Percentiles rank a stretch among this genome's conserved stretches.
Conservation (phyloP, 306 rosid species). For the Prunus davidiana region DNA sequence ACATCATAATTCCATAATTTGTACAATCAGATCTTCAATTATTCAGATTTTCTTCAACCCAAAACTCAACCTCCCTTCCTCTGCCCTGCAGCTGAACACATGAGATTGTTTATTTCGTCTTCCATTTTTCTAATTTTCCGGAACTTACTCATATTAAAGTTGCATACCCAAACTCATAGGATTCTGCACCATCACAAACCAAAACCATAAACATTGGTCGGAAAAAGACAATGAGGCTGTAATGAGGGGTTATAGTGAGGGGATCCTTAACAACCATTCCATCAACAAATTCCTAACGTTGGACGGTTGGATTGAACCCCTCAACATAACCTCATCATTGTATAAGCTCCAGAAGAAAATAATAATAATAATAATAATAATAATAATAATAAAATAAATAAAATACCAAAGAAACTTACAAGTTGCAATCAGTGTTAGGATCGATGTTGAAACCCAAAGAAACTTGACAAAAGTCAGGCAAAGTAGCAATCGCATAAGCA, state of each 20-base stretch:
- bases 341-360: too few species aligned
- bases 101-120: conserved; percentile 14
- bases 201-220: background rate
- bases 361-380: too few species aligned
- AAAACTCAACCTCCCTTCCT: background rate
- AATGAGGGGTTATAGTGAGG: too few species aligned
- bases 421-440: conserved; percentile 43
- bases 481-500: conserved; percentile 37
- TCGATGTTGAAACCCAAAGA: conserved; percentile 52
- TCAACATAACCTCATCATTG: too few species aligned
- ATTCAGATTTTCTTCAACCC: background rate
- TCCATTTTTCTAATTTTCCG: background rate
- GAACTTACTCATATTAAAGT: background rate
- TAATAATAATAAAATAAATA: too few species aligned
- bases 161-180: background rate
- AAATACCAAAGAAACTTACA: conserved; percentile 1
- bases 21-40: background rate
- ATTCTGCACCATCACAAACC: conserved; percentile 21
- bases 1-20: background rate
- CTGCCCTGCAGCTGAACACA: background rate
- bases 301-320: too few species aligned
- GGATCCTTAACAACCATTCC: too few species aligned
- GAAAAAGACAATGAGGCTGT: too few species aligned
- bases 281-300: too few species aligned
- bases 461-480: conserved; percentile 61